Percentiles rank a stretch among this genome's conserved stretches.
These are phyloP conservation scores for Balakata baccata DNA, from an alignment of 345 rosid species.

Conservation along the genomic window DNA sequence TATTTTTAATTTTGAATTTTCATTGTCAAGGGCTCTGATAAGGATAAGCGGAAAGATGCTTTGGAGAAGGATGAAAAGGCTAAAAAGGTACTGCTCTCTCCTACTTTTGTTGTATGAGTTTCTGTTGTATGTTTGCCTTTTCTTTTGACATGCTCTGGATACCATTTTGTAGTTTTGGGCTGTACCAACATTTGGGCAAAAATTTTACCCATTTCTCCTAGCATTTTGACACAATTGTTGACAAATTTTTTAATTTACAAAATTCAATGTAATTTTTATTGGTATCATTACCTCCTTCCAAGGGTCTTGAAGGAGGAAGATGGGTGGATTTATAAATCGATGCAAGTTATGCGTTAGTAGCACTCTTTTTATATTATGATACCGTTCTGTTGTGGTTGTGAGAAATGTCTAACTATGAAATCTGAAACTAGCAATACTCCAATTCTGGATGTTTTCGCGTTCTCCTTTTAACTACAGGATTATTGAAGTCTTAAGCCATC, in stretches of 20 bases:
- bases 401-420: not conserved
- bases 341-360: not conserved
- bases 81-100: slow-evolving; percentile 41
- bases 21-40: slow-evolving; percentile 53
- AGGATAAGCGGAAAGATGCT: slow-evolving; percentile 64
- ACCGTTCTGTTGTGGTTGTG: too few relatives aligned
- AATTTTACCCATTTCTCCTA: not conserved
- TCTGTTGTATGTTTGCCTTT: not conserved
- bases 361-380: not conserved
- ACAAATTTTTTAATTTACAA: not conserved
- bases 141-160: not conserved
- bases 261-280: not conserved
- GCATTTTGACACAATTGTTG: not conserved
- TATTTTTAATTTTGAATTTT: not conserved
- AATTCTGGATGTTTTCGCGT: not conserved
- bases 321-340: not conserved
- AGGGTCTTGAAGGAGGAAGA: too few relatives aligned
- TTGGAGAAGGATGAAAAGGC: slow-evolving; percentile 61
- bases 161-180: too few relatives aligned
- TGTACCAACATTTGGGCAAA: not conserved
- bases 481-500: too few relatives aligned
- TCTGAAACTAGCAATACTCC: not conserved
- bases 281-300: not conserved
- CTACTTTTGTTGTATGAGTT: not conserved
- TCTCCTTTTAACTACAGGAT: not conserved